phyloP scores from a whole-genome alignment of 192 early-diverging fungal species.

The Radiomyces spectabilis region DNA sequence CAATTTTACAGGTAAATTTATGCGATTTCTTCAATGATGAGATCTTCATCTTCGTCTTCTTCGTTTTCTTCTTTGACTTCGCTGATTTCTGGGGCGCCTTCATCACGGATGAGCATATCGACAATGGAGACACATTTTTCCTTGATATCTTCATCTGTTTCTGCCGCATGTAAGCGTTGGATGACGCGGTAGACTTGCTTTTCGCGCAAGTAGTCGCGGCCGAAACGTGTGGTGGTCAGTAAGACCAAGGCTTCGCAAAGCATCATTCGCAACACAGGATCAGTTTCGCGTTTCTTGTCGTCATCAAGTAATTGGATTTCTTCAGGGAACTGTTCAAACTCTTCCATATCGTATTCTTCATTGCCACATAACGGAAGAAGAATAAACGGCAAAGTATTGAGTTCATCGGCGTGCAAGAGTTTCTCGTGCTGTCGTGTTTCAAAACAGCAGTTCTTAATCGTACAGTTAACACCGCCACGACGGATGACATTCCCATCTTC shows the following conservation, averaged over 20 bases:
- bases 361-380: conserved; percentile 86
- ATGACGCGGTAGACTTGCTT: conserved; percentile 84
- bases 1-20: conserved; percentile 4
- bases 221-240: conserved; percentile 64
- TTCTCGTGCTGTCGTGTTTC: conserved; percentile 58
- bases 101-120: conserved; percentile 81
- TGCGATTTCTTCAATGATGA: conserved; percentile 31
- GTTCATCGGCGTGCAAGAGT: conserved; percentile 58
- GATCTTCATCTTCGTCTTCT: conserved; percentile 22
- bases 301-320: conserved; percentile 82
- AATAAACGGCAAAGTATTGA: conserved; percentile 83
- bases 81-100: conserved; percentile 26
- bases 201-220: conserved; percentile 72
- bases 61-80: conserved; percentile 10
- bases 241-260: conserved; percentile 79
- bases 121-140: conserved; percentile 75
- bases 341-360: conserved; percentile 89
- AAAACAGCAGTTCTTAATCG: conserved; percentile 89
- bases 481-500: conserved; percentile 80
- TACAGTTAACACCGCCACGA: conserved; percentile 79
- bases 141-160: conserved; percentile 60
- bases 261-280: conserved; percentile 60
- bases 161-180: conserved; percentile 71
- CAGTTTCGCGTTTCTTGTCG: conserved; percentile 80
- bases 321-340: conserved; percentile 89